phyloP scores from a whole-genome alignment of 2,329 filamentous ascomycete species.

The Phaeoacremonium minimum region DNA sequence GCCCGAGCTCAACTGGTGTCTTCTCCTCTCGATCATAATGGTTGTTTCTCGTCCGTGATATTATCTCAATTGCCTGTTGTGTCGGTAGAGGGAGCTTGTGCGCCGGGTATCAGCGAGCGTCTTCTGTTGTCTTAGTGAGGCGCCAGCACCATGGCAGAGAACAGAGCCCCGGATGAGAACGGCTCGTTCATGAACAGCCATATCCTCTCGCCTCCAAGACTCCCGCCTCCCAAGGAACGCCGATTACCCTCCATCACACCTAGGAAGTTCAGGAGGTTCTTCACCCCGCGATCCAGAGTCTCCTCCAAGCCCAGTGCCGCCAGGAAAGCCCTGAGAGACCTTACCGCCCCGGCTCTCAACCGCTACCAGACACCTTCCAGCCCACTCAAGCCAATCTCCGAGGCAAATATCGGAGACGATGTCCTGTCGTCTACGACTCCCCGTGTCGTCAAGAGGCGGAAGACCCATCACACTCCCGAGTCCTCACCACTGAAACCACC shows the following conservation, averaged over 20 bases:
- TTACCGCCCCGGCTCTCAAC: conserved; percentile 33
- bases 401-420: conserved; percentile 15
- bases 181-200: conserved; percentile 11
- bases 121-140: too few relatives aligned
- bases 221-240: conserved; percentile 32
- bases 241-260: conserved; percentile 49
- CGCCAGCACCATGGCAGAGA: conserved; percentile 13
- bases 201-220: conserved; percentile 20
- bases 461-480: conserved; percentile 32
- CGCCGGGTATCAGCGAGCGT: too few relatives aligned
- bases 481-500: conserved; percentile 27
- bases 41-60: too few relatives aligned
- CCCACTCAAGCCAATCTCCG: conserved; percentile 26
- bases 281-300: conserved; percentile 41
- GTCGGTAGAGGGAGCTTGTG: too few relatives aligned
- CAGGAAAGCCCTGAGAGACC: conserved; percentile 33
- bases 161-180: conserved; percentile 5
- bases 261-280: conserved; percentile 49
- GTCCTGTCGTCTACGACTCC: conserved; percentile 14
- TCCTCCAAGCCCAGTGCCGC: conserved; percentile 30
- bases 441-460: conserved; percentile 29
- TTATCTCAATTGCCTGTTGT: too few relatives aligned
- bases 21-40: too few relatives aligned
- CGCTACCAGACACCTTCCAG: conserved; percentile 34
- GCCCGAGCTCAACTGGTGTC: too few relatives aligned